phyloP scores from a whole-genome alignment of 176 grass and related monocot species.

The Avena eriantha region DNA sequence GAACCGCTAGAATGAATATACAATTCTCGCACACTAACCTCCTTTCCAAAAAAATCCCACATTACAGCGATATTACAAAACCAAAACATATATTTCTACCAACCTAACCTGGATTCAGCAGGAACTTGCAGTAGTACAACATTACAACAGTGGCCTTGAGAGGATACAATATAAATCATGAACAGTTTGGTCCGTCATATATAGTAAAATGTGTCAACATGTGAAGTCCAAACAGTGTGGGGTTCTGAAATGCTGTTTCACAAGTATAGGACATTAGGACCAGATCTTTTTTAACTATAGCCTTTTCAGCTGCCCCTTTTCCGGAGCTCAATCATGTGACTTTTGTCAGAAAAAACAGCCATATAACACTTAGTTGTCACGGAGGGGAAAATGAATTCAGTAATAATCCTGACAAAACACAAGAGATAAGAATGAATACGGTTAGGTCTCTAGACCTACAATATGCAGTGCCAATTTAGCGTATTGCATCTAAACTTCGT shows the following conservation, averaged over 20 bases:
- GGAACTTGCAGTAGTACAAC: not conserved
- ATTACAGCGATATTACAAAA: conserved; percentile 15
- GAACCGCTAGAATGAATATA: not conserved
- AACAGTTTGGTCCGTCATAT: not conserved
- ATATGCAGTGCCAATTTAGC: not conserved
- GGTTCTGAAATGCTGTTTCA: conserved; percentile 15
- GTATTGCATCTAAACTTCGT: not conserved
- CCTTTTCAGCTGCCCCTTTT: conserved; percentile 2
- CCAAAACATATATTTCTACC: not conserved
- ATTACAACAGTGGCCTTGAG: not conserved
- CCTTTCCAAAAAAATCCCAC: not conserved
- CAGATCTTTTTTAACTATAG: conserved; percentile 11
- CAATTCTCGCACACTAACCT: not conserved
- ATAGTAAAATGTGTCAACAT: not conserved
- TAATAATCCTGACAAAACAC: not conserved
- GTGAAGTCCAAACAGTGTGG: not conserved
- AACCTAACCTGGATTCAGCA: not conserved
- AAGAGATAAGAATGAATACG: not conserved
- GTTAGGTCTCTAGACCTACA: not conserved
- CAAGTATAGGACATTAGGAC: not conserved
- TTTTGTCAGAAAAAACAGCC: conserved; percentile 16
- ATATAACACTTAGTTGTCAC: not conserved
- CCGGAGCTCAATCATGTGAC: conserved; percentile 1
- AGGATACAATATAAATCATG: conserved; percentile 36
- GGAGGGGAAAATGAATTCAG: not conserved